A percentile compares a stretch with the other conserved stretches of the same genome.
phyloP scores from a whole-genome alignment of 129 eudicot species.

The Logfia minima region DNA sequence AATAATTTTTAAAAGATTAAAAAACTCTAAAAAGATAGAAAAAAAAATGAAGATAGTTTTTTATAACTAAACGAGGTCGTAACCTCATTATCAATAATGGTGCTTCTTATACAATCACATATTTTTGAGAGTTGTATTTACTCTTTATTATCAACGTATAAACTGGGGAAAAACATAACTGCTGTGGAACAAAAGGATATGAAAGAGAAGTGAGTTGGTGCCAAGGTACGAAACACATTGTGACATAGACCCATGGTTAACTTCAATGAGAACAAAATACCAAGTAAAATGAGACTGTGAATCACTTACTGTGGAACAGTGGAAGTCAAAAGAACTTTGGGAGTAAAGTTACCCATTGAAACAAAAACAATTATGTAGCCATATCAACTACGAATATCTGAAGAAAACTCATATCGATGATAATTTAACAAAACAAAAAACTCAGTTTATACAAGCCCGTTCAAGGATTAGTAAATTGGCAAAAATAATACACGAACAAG shows the following conservation, averaged over 20 bases:
- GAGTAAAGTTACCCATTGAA: background rate
- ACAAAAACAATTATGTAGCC: background rate
- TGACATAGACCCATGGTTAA: background rate
- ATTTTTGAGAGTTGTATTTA: too few relatives aligned
- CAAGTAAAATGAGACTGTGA: background rate
- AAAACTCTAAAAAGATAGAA: too few relatives aligned
- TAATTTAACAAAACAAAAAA: background rate
- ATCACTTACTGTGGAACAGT: background rate
- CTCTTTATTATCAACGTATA: background rate
- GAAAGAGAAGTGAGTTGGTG: background rate
- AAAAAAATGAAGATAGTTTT: too few relatives aligned
- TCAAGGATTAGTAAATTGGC: constrained; percentile 8
- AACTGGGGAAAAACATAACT: too few relatives aligned
- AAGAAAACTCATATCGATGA: constrained; percentile 6
- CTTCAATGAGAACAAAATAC: too few relatives aligned
- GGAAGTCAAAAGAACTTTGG: background rate
- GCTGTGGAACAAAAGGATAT: background rate
- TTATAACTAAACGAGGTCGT: too few relatives aligned
- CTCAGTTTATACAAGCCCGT: constrained; percentile 25
- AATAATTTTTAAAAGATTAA: too few relatives aligned
- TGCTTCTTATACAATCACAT: background rate
- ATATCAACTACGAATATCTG: background rate
- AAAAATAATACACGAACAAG: constrained; percentile 13
- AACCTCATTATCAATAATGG: background rate
- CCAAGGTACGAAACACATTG: background rate